Percentiles rank a stretch among this genome's conserved stretches.
Conservation (phyloP, 257 asterid species). For the Anisodus tanguticus region DNA sequence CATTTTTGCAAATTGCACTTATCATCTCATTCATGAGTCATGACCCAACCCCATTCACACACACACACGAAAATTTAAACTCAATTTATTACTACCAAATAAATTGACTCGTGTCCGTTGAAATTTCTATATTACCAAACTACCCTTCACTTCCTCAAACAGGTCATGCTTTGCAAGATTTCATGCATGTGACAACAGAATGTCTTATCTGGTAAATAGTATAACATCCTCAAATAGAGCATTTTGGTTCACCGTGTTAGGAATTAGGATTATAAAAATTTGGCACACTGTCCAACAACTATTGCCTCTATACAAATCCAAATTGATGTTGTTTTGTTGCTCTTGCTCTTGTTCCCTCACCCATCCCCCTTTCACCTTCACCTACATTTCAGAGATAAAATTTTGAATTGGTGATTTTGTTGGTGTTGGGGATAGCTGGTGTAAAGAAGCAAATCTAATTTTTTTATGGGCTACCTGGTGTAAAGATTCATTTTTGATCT, state of each 20-base stretch:
- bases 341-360: constrained; percentile 19
- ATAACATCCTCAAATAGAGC: constrained; percentile 5
- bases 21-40: neutral
- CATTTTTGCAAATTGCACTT: neutral
- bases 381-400: neutral
- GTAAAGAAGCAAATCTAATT: neutral
- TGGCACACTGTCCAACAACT: constrained; percentile 70
- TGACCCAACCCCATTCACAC: neutral
- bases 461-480: too few species aligned
- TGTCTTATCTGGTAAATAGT: constrained; percentile 28
- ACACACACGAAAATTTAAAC: neutral
- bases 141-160: constrained; percentile 9
- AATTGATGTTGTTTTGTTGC: constrained; percentile 31
- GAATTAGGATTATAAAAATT: neutral
- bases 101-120: constrained; percentile 30
- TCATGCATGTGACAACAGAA: constrained; percentile 24
- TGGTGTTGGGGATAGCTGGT: neutral
- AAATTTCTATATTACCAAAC: neutral
- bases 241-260: constrained; percentile 22
- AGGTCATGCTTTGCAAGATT: neutral
- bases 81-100: neutral
- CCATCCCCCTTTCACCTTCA: neutral
- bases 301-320: constrained; percentile 37
- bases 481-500: constrained; percentile 18
- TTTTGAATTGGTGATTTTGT: constrained; percentile 4